phyloP scores from a whole-genome alignment of 345 rosid genomes.

The Hevea brasiliensis region DNA sequence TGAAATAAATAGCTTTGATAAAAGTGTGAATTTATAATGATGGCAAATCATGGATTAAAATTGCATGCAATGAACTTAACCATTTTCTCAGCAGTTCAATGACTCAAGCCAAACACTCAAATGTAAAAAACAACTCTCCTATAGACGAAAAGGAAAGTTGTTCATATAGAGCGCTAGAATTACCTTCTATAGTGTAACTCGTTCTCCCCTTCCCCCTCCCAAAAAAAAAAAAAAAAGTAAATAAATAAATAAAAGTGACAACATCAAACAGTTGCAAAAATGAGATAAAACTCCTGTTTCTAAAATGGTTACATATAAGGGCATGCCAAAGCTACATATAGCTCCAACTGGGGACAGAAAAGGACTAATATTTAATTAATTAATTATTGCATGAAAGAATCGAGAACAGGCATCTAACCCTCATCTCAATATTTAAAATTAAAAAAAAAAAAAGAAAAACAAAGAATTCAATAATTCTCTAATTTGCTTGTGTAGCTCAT shows the following conservation, averaged over 20 bases:
- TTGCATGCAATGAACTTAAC: neutral
- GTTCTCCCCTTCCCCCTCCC: too few relatives aligned
- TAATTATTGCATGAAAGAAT: neutral
- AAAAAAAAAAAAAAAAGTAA: too few relatives aligned
- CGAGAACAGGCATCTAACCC: neutral
- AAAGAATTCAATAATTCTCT: too few relatives aligned
- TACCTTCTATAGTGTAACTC: too few relatives aligned
- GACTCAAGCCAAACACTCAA: neutral
- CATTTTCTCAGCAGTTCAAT: neutral
- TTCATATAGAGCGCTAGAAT: too few relatives aligned
- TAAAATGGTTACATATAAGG: neutral
- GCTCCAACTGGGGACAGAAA: neutral
- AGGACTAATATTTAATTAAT: neutral
- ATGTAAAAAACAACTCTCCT: neutral
- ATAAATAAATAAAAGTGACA: neutral
- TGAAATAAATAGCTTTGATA: neutral
- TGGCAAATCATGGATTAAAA: neutral
- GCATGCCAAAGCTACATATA: neutral
- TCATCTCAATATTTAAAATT: too few relatives aligned
- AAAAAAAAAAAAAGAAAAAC: too few relatives aligned
- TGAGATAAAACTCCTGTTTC: neutral
- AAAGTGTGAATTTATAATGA: neutral
- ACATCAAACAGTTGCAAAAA: too few relatives aligned
- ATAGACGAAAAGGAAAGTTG: neutral
- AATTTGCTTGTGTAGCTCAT: too few relatives aligned